Evolutionary conservation across 2,329 filamentous ascomycete species (phyloP).

Genomic region (Pezicula radicicola): DNA sequence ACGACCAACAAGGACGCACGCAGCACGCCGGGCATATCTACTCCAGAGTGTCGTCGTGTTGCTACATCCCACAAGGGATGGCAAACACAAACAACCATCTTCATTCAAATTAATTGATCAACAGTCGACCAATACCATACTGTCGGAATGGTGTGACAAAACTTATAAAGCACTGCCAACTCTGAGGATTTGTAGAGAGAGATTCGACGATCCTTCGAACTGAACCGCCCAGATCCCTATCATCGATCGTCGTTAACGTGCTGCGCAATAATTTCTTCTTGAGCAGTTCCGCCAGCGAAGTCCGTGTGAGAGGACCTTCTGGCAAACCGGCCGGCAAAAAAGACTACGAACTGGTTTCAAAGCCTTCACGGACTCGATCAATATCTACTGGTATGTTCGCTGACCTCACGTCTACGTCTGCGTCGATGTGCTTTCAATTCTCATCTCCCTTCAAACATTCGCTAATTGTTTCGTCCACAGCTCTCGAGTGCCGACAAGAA

Average conservation of each 20-base stretch:
- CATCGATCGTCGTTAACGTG: background rate
- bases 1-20: constrained; percentile 22
- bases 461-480: background rate
- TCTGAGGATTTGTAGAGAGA: background rate
- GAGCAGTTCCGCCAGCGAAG: no score
- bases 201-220: background rate
- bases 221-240: no score
- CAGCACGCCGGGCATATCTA: constrained; percentile 17
- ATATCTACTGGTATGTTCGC: no score
- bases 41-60: constrained; percentile 13
- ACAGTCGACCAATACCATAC: constrained; percentile 18
- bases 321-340: no score
- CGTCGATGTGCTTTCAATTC: no score
- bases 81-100: constrained; percentile 21
- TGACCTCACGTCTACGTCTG: no score
- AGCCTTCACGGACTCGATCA: no score
- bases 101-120: constrained; percentile 20
- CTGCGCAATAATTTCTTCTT: no score
- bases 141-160: constrained; percentile 27
- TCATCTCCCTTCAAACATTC: background rate
- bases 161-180: constrained; percentile 23
- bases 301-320: no score
- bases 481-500: background rate
- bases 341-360: no score
- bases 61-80: constrained; percentile 22